phyloP scores from a whole-genome alignment of 805 yeast genomes.

The Ogataea ganodermae region DNA sequence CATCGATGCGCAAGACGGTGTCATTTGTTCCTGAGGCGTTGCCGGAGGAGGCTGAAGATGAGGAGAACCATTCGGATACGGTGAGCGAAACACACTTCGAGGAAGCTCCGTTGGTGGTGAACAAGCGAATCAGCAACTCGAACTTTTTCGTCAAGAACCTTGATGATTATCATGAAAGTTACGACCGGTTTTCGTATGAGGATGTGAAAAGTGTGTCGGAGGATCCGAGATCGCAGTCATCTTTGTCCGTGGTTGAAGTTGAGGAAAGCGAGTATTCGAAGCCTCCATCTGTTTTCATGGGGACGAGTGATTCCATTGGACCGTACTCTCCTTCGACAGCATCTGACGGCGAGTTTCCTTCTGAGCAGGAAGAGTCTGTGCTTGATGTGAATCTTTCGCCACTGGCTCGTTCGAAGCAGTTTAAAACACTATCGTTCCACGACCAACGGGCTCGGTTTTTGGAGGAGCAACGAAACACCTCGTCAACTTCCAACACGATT shows the following conservation, averaged over 20 bases:
- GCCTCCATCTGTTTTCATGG: conserved; percentile 13
- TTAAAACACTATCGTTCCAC: conserved; percentile 23
- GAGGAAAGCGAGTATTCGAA: background rate
- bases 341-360: conserved; percentile 17
- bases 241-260: background rate
- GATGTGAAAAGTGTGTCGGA: conserved; percentile 10
- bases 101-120: conserved; percentile 27
- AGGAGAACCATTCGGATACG: conserved; percentile 42
- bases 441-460: conserved; percentile 25
- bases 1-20: conserved; percentile 31
- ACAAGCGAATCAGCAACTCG: conserved; percentile 30
- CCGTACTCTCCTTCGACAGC: conserved; percentile 30
- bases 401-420: conserved; percentile 10
- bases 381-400: conserved; percentile 9
- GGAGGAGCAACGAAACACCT: conserved; percentile 16
- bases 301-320: conserved; percentile 29
- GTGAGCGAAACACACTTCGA: conserved; percentile 42
- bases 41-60: conserved; percentile 27
- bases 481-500: conserved; percentile 30
- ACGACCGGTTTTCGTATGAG: conserved; percentile 19
- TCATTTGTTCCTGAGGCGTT: conserved; percentile 31
- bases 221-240: background rate
- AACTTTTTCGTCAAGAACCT: conserved; percentile 36
- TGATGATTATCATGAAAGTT: conserved; percentile 32
- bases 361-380: background rate